Percentiles rank a stretch among this genome's conserved stretches.
Evolutionary conservation across 371 early-diverging fungal species (phyloP).

Genomic region (Nematocida homosporus): DNA sequence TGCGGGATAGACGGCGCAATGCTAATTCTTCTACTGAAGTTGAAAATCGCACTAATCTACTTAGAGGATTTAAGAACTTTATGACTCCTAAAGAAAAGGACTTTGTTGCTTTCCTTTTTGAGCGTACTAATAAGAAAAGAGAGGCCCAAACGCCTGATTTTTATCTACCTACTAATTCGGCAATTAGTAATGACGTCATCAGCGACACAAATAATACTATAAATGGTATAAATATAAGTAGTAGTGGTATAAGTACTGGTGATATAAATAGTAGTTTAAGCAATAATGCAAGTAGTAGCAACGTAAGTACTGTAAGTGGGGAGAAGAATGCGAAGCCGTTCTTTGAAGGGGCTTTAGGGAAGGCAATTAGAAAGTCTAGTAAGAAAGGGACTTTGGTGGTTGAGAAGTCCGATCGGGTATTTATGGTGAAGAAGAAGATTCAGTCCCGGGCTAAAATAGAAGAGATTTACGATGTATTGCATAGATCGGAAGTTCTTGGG

Average conservation of each 20-base stretch:
- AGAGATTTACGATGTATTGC: constrained; percentile 40
- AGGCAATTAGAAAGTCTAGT: constrained; percentile 30
- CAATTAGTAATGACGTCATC: no score
- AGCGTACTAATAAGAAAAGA: constrained; percentile 26
- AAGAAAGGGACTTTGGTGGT: constrained; percentile 8
- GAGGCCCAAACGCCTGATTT: constrained; percentile 31
- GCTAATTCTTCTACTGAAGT: no score
- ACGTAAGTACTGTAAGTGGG: neutral
- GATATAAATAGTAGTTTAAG: no score
- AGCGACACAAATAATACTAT: no score
- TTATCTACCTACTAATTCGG: neutral
- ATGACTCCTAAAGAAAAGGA: constrained; percentile 55
- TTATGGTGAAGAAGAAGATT: constrained; percentile 37
- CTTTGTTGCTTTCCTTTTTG: constrained; percentile 47
- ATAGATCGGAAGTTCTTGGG: constrained; percentile 1
- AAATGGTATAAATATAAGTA: no score
- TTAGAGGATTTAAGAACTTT: constrained; percentile 26
- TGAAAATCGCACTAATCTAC: no score
- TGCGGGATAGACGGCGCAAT: constrained; percentile 19
- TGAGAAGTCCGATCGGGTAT: neutral
- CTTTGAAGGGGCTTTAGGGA: constrained; percentile 49
- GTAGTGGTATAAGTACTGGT: no score
- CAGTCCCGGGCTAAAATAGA: constrained; percentile 39
- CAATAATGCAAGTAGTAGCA: constrained; percentile 5
- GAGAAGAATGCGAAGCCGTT: constrained; percentile 16